A percentile compares a stretch with the other conserved stretches of the same genome.
phyloP scores from a whole-genome alignment of 495 filamentous ascomycete genomes.

The Oidiodendron maius region DNA sequence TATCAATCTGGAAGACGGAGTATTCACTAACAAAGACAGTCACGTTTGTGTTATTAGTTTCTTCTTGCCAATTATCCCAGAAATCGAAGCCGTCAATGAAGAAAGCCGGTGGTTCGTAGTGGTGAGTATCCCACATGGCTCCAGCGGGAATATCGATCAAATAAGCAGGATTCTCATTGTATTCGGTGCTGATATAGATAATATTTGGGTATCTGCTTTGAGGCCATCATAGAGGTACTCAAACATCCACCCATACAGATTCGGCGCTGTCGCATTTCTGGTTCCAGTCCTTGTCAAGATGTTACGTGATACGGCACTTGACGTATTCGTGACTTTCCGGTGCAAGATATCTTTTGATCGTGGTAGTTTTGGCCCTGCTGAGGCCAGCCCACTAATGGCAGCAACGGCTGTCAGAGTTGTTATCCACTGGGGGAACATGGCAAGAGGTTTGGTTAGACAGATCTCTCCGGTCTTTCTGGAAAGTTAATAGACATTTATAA shows the following conservation, averaged over 20 bases:
- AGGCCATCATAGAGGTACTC: conserved; percentile 45
- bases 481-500: not conserved
- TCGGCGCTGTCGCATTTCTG: conserved; percentile 9
- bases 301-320: conserved; percentile 4
- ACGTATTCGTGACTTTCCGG: not conserved
- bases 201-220: conserved; percentile 41
- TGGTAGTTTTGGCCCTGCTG: conserved; percentile 5
- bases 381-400: not conserved
- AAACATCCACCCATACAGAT: conserved; percentile 16
- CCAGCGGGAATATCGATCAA: conserved; percentile 10
- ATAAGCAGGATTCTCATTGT: conserved; percentile 7
- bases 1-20: conserved; percentile 34
- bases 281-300: conserved; percentile 5
- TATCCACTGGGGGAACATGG: not conserved
- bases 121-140: conserved; percentile 32
- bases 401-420: not conserved
- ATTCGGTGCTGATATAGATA: conserved; percentile 33
- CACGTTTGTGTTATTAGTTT: conserved; percentile 12
- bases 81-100: conserved; percentile 41
- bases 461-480: not conserved
- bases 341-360: not conserved
- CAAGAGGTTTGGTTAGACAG: not conserved
- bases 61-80: conserved; percentile 40
- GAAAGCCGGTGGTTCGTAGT: conserved; percentile 40
- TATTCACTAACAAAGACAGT: conserved; percentile 43